A percentile compares a stretch with the other conserved stretches of the same genome.
Conservation (phyloP, 1,284 basidiomycete species). For the Amylostereum areolatum region DNA sequence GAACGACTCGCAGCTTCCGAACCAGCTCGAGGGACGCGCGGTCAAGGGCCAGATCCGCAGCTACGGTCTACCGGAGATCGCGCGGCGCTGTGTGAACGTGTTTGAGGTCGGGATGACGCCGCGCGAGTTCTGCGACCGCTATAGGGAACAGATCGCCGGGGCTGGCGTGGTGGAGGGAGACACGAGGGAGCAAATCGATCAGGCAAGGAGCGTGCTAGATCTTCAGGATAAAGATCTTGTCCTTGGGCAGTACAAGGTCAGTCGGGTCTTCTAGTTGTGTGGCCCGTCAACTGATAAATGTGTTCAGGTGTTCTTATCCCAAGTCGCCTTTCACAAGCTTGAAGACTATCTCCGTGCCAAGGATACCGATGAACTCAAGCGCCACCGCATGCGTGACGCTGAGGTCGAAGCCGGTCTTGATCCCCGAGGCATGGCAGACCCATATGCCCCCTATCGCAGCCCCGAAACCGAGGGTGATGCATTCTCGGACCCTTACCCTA, state of each 20-base stretch:
- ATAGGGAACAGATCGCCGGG: constrained; percentile 52
- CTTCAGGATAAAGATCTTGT: constrained; percentile 74
- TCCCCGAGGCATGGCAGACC: constrained; percentile 64
- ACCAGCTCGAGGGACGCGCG: constrained; percentile 87
- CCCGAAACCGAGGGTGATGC: constrained; percentile 24
- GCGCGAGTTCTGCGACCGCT: constrained; percentile 84
- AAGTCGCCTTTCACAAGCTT: constrained; percentile 81
- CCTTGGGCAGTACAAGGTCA: constrained; percentile 75
- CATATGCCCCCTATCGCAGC: constrained; percentile 67
- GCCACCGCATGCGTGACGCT: constrained; percentile 67
- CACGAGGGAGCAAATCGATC: constrained; percentile 48
- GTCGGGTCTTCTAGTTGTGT: constrained; percentile 10
- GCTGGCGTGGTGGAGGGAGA: constrained; percentile 46
- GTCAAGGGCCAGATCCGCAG: constrained; percentile 91
- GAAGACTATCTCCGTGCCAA: constrained; percentile 82
- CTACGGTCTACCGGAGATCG: constrained; percentile 76
- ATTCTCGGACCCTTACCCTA: constrained; percentile 39
- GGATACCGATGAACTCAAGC: constrained; percentile 82
- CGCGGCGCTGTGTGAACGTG: constrained; percentile 57
- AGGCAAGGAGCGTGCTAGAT: constrained; percentile 57
- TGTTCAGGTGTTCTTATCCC: constrained; percentile 82
- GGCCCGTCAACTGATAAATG: constrained; percentile 2
- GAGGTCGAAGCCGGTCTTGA: constrained; percentile 73
- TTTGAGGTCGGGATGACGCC: constrained; percentile 87
- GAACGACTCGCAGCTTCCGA: constrained; percentile 91